These are phyloP conservation scores for Paraglomus brasilianum DNA, from an alignment of 192 early-diverging fungal species.

Conservation along the genomic window DNA sequence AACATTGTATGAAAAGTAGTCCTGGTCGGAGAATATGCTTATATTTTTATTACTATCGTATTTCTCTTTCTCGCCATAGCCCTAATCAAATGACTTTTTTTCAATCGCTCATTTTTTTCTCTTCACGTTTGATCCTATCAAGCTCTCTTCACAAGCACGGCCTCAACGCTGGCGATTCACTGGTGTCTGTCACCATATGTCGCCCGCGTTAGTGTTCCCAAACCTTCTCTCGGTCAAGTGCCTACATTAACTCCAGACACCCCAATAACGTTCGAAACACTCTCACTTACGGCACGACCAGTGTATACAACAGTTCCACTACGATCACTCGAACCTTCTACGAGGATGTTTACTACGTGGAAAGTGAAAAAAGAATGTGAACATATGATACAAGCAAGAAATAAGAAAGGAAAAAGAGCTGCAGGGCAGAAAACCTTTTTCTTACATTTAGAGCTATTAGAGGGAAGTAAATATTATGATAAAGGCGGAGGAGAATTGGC, in stretches of 20 bases:
- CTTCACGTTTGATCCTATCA: not conserved
- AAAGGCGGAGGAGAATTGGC: no score
- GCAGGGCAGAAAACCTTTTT: no score
- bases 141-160: conserved; percentile 54
- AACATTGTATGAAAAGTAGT: no score
- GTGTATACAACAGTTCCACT: conserved; percentile 46
- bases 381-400: not conserved
- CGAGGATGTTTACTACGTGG: conserved; percentile 51
- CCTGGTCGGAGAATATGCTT: no score
- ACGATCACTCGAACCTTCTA: conserved; percentile 49
- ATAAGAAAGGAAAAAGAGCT: not conserved
- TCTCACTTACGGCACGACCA: conserved; percentile 37
- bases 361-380: conserved; percentile 18
- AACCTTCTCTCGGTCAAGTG: not conserved
- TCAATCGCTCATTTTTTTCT: not conserved
- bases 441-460: no score
- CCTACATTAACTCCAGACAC: conserved; percentile 43
- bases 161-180: conserved; percentile 57
- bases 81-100: not conserved
- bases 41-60: no score
- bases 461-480: no score
- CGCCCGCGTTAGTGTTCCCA: conserved; percentile 43
- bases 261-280: conserved; percentile 46
- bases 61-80: not conserved
- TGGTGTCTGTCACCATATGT: conserved; percentile 61